A percentile compares a stretch with the other conserved stretches of the same genome.
phyloP scores from a whole-genome alignment of 345 rosid species.

The Hibiscus trionum region DNA sequence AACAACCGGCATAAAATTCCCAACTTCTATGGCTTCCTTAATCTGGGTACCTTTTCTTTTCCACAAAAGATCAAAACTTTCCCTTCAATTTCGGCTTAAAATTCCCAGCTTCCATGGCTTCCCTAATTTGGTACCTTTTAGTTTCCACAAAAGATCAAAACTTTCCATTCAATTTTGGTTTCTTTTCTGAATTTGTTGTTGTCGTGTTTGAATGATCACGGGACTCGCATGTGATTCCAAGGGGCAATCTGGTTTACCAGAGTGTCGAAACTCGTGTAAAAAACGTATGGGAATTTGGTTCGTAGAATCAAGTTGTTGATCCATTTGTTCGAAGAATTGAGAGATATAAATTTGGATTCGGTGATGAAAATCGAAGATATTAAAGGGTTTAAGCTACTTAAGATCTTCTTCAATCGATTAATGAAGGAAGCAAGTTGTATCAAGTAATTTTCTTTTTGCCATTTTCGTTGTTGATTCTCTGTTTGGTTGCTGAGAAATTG shows the following conservation, averaged over 20 bases:
- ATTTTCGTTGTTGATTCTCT: background rate
- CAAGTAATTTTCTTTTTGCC: slow-evolving; percentile 36
- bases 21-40: slow-evolving; percentile 5
- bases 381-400: slow-evolving; percentile 45
- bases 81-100: background rate
- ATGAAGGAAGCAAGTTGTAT: slow-evolving; percentile 72
- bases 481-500: slow-evolving; percentile 17
- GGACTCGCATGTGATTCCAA: slow-evolving; percentile 24
- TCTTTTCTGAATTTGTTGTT: background rate
- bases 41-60: slow-evolving; percentile 11
- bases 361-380: slow-evolving; percentile 26
- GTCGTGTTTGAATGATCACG: slow-evolving; percentile 21
- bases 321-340: slow-evolving; percentile 88
- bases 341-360: slow-evolving; percentile 31
- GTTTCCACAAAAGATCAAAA: background rate
- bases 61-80: background rate
- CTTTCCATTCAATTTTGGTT: background rate
- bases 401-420: slow-evolving; percentile 46
- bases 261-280: slow-evolving; percentile 45
- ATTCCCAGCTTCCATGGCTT: slow-evolving; percentile 1
- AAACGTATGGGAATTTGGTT: slow-evolving; percentile 54
- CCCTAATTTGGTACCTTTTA: slow-evolving; percentile 14
- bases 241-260: slow-evolving; percentile 42
- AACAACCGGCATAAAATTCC: background rate
- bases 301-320: slow-evolving; percentile 89